Conservation (phyloP, 2,329 filamentous ascomycete species). For the Parasarocladium wereldwijsianum region DNA sequence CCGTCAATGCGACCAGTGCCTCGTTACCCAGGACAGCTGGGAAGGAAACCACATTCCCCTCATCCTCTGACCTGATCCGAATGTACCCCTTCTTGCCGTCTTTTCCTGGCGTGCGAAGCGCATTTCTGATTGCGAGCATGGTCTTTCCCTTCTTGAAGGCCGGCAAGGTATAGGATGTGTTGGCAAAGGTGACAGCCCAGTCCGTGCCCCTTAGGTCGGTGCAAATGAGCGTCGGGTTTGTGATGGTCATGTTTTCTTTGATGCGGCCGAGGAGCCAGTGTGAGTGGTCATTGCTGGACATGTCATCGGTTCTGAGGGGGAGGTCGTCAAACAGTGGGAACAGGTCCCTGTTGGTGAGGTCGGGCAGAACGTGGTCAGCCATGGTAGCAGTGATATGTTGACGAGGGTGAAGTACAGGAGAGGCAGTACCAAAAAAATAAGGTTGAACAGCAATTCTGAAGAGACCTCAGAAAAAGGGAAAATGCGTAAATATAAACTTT, state of each 20-base stretch:
- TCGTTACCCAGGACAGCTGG: too few species aligned
- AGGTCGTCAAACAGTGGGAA: conserved; percentile 21
- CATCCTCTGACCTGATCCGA: conserved; percentile 17
- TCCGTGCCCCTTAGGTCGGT: conserved; percentile 21
- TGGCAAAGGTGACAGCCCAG: conserved; percentile 32
- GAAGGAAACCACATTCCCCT: conserved; percentile 19
- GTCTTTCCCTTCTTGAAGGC: conserved; percentile 25
- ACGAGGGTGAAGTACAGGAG: too few species aligned
- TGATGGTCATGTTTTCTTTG: conserved; percentile 32
- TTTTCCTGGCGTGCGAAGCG: conserved; percentile 17
- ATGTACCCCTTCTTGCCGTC: conserved; percentile 25
- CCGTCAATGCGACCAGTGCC: too few species aligned
- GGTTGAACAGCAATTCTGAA: too few species aligned
- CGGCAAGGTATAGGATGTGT: conserved; percentile 17
- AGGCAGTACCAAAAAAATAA: too few species aligned
- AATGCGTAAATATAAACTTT: too few species aligned
- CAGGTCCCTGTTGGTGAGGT: conserved; percentile 15
- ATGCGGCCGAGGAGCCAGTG: conserved; percentile 26
- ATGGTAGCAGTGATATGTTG: too few species aligned
- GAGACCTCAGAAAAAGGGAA: too few species aligned
- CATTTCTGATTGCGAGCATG: conserved; percentile 19
- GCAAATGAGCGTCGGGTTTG: conserved; percentile 31
- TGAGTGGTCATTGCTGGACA: conserved; percentile 3
- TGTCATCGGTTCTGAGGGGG: conserved; percentile 9
- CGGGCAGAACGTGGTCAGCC: too few species aligned